Conservation (phyloP, 2,329 filamentous ascomycete species). For the Aspergillus flavus region DNA sequence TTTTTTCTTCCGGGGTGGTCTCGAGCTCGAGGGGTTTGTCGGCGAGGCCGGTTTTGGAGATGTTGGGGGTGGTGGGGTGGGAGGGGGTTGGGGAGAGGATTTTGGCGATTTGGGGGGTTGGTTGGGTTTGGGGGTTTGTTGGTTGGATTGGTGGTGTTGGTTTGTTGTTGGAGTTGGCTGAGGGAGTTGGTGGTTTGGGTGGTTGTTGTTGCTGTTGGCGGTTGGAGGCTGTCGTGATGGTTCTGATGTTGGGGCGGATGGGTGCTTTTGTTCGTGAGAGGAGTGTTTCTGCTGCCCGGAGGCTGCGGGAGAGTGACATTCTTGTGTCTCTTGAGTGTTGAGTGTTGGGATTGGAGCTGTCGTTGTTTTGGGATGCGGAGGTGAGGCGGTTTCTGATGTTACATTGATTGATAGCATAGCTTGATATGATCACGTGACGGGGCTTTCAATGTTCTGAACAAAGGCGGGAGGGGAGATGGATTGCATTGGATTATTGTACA, state of each 20-base stretch:
- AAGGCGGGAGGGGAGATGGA: too few relatives aligned
- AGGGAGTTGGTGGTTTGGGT: conserved; percentile 13
- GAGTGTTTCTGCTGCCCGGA: conserved; percentile 23
- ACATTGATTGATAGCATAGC: background rate
- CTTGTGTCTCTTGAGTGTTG: background rate
- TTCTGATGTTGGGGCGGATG: conserved; percentile 6
- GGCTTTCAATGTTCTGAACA: background rate
- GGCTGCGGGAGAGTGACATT: conserved; percentile 29
- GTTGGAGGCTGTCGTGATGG: background rate
- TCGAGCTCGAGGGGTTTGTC: conserved; percentile 40
- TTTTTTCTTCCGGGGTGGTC: conserved; percentile 44
- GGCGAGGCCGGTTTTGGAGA: conserved; percentile 41
- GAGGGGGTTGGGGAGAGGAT: conserved; percentile 28
- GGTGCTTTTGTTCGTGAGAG: conserved; percentile 17
- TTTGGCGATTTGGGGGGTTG: conserved; percentile 19
- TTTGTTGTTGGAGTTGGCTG: conserved; percentile 3
- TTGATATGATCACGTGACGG: background rate
- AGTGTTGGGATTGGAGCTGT: background rate
- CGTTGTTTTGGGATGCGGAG: conserved; percentile 1
- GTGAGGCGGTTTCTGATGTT: background rate
- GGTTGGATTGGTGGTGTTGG: background rate
- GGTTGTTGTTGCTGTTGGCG: conserved; percentile 12
- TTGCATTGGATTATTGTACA: background rate
- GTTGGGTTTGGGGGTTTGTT: background rate
- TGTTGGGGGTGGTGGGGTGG: conserved; percentile 37